These are phyloP conservation scores for Dothistroma pini DNA, from an alignment of 2,329 filamentous ascomycete species.

Conservation along the genomic window DNA sequence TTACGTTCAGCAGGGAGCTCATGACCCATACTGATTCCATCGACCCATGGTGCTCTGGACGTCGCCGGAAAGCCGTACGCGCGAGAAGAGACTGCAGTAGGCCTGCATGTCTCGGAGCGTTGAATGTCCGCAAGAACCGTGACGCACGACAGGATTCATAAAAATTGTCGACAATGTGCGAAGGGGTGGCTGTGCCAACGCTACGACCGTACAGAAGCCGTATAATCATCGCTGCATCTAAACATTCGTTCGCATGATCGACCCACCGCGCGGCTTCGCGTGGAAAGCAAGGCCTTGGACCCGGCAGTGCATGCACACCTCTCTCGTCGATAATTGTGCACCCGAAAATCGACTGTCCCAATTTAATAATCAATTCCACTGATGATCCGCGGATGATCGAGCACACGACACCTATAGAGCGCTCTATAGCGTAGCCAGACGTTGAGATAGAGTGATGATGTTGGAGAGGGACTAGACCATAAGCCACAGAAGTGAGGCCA, in stretches of 20 bases:
- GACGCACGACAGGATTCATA: neutral
- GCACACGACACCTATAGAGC: neutral
- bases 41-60: neutral
- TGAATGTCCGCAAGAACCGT: neutral
- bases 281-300: neutral
- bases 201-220: neutral
- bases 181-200: neutral
- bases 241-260: neutral
- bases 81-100: neutral
- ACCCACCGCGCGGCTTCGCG: neutral
- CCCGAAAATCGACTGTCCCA: neutral
- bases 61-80: neutral
- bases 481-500: neutral
- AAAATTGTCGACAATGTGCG: neutral
- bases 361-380: neutral
- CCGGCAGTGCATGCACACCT: neutral
- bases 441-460: conserved; percentile 19
- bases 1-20: neutral
- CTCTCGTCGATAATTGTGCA: neutral
- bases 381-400: neutral
- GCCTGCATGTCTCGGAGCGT: neutral
- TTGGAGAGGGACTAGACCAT: neutral
- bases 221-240: neutral
- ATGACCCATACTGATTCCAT: neutral
- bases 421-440: neutral